Evolutionary conservation across 805 yeast genomes (phyloP), one percentile per base, ranked within the genome.

Genomic region (Candida coquimbonensis): DNA sequence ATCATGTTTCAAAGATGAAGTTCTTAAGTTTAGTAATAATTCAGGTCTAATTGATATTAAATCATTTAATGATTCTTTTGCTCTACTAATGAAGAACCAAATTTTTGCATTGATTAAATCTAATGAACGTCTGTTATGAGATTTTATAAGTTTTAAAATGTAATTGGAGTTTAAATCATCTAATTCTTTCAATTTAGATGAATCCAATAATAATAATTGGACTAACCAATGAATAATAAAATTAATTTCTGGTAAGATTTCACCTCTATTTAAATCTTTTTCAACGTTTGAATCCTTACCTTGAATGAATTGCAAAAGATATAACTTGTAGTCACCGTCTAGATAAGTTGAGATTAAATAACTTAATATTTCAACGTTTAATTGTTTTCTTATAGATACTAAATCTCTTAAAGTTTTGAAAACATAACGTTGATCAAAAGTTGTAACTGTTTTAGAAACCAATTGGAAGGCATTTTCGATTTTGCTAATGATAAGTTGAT

Each of bases 1-100:
- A 63, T 93, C 97, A 60, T 91, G 96, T 57, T 96, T 83, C 53
- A 93, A 75, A 17, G 96, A 81, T 4, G 97, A 89, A 5, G 93
- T 83, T 67, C 96, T 81, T 57, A 93, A 73, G 11, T 85, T 87
- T 21, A 73, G 67, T 63, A 88, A 77, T 62, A 91, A 72, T 36
- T 75, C 79, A 7, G 87, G 76, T 62, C 95, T 78, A 44, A 87
- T 69, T n/a, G 77, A 64, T 42, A 73, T 68, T 48, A 78, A 67
- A 53, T 80, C 68, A 38, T 60, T 53, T 29, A 70, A 60, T 45
- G 82, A 67, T 68, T 91, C 98, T 53, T 80, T 78, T 2, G 89
- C 77, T 64, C 95, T 79, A 39, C 83, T 75, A 54, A 86, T 75
- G 68, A 89, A 91, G 63, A 91, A 93, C 98, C 98, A 93, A 49